These are phyloP conservation scores for Heracleum sosnowskyi DNA, from an alignment of 129 eudicot species.

Conservation along the genomic window DNA sequence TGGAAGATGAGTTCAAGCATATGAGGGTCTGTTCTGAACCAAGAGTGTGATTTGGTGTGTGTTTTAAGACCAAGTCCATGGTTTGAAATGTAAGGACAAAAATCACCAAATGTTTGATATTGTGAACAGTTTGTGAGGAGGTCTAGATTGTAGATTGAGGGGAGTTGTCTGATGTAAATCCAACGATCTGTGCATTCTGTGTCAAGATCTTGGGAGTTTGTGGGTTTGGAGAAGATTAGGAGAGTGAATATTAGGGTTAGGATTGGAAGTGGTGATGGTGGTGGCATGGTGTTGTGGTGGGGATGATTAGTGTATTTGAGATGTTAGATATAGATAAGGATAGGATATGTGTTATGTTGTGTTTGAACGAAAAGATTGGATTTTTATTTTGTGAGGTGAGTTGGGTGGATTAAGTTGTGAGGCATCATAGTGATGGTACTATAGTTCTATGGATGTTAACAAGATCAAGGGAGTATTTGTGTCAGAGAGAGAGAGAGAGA, in stretches of 20 bases:
- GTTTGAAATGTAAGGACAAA: constrained; percentile 64
- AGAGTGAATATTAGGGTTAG: constrained; percentile 15
- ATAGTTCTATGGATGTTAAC: neutral
- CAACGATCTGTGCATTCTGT: constrained; percentile 59
- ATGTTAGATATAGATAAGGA: too few relatives aligned
- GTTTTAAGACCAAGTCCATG: constrained; percentile 91
- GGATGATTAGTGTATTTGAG: too few relatives aligned
- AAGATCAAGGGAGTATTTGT: neutral
- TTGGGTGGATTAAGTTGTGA: neutral
- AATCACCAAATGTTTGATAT: constrained; percentile 42
- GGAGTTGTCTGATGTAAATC: constrained; percentile 91
- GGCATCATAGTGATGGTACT: neutral
- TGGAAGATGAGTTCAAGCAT: constrained; percentile 85
- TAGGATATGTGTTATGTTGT: neutral
- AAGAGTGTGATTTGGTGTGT: constrained; percentile 69
- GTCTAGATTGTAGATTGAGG: constrained; percentile 61
- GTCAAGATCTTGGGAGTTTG: constrained; percentile 37
- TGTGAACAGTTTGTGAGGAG: constrained; percentile 70
- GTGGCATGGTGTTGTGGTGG: constrained; percentile 2
- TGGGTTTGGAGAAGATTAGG: constrained; percentile 10
- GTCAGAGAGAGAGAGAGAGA: neutral
- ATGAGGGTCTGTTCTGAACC: constrained; percentile 81
- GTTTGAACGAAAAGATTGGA: neutral
- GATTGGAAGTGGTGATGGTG: neutral
- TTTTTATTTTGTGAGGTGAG: neutral